Conservation (phyloP, 2,329 filamentous ascomycete genomes). For the Aspergillus sp. region DNA sequence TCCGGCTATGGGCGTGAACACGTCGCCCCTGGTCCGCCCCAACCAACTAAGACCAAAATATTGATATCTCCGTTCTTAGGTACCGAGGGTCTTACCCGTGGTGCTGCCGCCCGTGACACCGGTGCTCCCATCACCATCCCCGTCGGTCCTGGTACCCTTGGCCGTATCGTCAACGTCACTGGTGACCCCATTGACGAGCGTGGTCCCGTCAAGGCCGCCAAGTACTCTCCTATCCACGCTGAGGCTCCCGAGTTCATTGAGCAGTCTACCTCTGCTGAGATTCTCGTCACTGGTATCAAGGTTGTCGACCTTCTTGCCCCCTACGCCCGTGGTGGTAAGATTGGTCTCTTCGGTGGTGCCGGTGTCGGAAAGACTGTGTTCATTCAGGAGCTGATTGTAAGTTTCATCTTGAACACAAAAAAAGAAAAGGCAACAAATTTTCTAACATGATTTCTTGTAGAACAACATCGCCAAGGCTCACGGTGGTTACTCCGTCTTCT, state of each 20-base stretch:
- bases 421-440: neutral
- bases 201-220: conserved; percentile 92
- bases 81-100: conserved; percentile 99
- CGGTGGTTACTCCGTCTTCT: conserved; percentile 99
- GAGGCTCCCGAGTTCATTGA: conserved; percentile 90
- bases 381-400: conserved; percentile 97
- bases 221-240: conserved; percentile 87
- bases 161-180: conserved; percentile 99
- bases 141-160: conserved; percentile 88
- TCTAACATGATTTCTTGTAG: conserved; percentile 36
- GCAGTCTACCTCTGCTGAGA: conserved; percentile 93
- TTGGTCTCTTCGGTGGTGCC: conserved; percentile 99
- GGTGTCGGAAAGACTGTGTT: conserved; percentile 99
- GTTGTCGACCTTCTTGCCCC: conserved; percentile 98
- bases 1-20: neutral
- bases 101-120: conserved; percentile 79
- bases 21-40: neutral
- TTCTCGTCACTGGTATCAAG: conserved; percentile 99
- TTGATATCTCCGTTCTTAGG: conserved; percentile 51
- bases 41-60: conserved; percentile 17
- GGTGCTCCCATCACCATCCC: conserved; percentile 94
- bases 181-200: conserved; percentile 99
- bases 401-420: conserved; percentile 25
- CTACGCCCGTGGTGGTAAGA: conserved; percentile 99
- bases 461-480: conserved; percentile 99